Conservation (phyloP, 192 early-diverging fungal species). For the Coemansia sp. region DNA sequence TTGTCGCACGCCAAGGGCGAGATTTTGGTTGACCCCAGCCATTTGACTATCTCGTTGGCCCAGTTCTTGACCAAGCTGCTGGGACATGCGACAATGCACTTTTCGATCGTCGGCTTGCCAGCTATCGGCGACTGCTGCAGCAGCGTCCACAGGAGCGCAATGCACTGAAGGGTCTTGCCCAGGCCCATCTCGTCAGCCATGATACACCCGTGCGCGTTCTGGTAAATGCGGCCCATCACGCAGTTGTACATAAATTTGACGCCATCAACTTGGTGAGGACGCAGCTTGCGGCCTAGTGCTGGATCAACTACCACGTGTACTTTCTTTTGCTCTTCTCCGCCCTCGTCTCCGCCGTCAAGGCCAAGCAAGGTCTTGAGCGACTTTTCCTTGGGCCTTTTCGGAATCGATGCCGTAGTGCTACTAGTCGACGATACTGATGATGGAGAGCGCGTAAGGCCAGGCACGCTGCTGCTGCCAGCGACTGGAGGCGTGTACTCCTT, state of each 20-base stretch:
- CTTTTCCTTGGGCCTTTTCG: slow-evolving; percentile 29
- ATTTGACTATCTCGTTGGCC: slow-evolving; percentile 97
- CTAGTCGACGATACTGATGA: slow-evolving; percentile 11
- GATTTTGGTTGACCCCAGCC: slow-evolving; percentile 84
- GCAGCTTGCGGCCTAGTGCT: slow-evolving; percentile 72
- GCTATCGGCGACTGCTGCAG: slow-evolving; percentile 84
- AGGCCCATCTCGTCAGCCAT: slow-evolving; percentile 99
- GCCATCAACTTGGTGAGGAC: slow-evolving; percentile 97
- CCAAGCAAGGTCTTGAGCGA: slow-evolving; percentile 57
- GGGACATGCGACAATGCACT: slow-evolving; percentile 96
- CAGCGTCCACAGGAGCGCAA: slow-evolving; percentile 96
- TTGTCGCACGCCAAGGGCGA: slow-evolving; percentile 86
- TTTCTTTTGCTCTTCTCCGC: slow-evolving; percentile 15
- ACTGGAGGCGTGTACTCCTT: slow-evolving; percentile 46
- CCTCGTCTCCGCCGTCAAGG: slow-evolving; percentile 12
- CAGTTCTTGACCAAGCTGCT: slow-evolving; percentile 95
- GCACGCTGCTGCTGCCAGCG: slow-evolving; percentile 30
- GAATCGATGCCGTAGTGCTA: neutral
- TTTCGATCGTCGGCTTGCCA: slow-evolving; percentile 92
- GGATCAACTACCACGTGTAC: slow-evolving; percentile 89
- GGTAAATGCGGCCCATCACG: slow-evolving; percentile 73
- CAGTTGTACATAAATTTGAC: slow-evolving; percentile 95
- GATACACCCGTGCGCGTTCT: slow-evolving; percentile 88
- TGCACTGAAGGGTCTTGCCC: slow-evolving; percentile 88
- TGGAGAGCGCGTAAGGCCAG: slow-evolving; percentile 19